Conservation (phyloP, 139 green algal genomes). For the Pycnococcus provasolii region DNA sequence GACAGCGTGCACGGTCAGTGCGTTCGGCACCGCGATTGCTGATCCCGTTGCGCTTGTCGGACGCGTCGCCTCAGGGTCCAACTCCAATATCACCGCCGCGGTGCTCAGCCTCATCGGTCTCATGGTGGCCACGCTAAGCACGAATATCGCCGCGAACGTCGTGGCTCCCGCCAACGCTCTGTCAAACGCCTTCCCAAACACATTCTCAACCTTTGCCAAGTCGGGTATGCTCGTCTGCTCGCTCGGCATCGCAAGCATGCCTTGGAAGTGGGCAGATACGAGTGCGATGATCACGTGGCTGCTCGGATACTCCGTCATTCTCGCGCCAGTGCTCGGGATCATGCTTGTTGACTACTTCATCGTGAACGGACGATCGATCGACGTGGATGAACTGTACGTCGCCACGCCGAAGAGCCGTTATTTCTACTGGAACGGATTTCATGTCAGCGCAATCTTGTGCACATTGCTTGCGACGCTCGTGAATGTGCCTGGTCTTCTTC, state of each 20-base stretch:
- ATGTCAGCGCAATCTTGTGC: no score
- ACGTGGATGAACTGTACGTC: no score
- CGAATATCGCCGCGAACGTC: constrained; percentile 76
- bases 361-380: constrained; percentile 10
- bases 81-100: no score
- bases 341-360: constrained; percentile 62
- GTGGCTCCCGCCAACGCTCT: constrained; percentile 49
- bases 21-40: constrained; percentile 57
- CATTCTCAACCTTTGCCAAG: no score
- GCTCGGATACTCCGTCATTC: constrained; percentile 53
- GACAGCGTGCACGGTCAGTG: constrained; percentile 56
- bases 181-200: no score
- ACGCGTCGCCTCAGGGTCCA: not conserved
- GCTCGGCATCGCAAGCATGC: no score
- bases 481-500: no score
- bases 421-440: no score
- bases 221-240: no score
- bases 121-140: constrained; percentile 61
- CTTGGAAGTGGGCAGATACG: no score
- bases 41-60: constrained; percentile 59
- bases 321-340: constrained; percentile 46
- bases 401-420: no score
- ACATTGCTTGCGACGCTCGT: no score
- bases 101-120: constrained; percentile 41
- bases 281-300: constrained; percentile 54